A percentile compares a stretch with the other conserved stretches of the same genome.
phyloP scores from a whole-genome alignment of 345 rosid genomes.

The Excoecaria cochinchinensis region DNA sequence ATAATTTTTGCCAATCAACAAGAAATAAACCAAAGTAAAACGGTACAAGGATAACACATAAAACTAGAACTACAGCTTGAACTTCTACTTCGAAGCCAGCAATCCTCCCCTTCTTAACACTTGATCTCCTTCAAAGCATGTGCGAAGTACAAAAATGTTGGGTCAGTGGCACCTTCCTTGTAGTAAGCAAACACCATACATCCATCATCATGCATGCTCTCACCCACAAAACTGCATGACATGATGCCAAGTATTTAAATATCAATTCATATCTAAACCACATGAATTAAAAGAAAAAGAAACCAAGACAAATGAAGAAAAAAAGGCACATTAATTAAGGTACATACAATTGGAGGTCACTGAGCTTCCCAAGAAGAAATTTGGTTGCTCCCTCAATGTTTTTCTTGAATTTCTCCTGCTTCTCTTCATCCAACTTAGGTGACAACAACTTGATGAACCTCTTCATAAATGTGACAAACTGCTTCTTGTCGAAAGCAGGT shows the following conservation, averaged over 20 bases:
- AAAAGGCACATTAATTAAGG: background rate
- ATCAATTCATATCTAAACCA: background rate
- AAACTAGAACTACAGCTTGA: slow-evolving; percentile 10
- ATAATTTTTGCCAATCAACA: background rate
- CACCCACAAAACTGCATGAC: slow-evolving; percentile 80
- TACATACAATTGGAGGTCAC: slow-evolving; percentile 89
- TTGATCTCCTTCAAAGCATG: slow-evolving; percentile 89
- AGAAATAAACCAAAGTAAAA: background rate
- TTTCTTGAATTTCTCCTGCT: slow-evolving; percentile 62
- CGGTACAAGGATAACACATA: background rate
- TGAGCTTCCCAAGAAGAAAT: slow-evolving; percentile 73
- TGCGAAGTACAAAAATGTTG: slow-evolving; percentile 89
- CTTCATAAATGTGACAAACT: slow-evolving; percentile 63
- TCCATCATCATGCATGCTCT: slow-evolving; percentile 81
- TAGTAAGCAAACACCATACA: slow-evolving; percentile 85
- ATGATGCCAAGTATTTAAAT: background rate
- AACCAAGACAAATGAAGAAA: background rate
- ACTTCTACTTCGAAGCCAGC: slow-evolving; percentile 13
- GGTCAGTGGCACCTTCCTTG: slow-evolving; percentile 89
- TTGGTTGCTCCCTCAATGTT: slow-evolving; percentile 89
- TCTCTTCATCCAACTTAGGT: slow-evolving; percentile 53
- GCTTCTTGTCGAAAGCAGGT: slow-evolving; percentile 89
- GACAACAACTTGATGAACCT: slow-evolving; percentile 73
- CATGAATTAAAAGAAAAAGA: background rate
- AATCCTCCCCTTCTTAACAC: slow-evolving; percentile 43